Conservation (phyloP, 495 filamentous ascomycete genomes). For the Penicillium riverlandense region DNA sequence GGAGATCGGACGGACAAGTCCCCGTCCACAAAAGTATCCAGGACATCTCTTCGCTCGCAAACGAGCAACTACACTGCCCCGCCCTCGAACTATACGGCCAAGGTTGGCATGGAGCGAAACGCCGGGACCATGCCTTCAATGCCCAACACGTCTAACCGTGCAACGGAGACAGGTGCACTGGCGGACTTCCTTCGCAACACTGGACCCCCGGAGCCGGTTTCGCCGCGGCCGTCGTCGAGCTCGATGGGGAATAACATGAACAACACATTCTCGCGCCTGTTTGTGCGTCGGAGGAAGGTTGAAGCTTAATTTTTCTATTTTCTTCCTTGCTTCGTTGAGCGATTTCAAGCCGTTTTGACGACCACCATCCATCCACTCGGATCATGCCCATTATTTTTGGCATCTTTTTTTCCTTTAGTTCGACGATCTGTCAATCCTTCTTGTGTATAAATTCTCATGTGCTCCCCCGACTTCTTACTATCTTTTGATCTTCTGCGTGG, state of each 20-base stretch:
- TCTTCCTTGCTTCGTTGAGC: slow-evolving; percentile 25
- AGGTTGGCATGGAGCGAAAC: slow-evolving; percentile 31
- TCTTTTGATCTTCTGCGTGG: no score
- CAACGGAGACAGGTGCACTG: slow-evolving; percentile 60
- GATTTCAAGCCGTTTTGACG: slow-evolving; percentile 19
- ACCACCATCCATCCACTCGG: slow-evolving; percentile 18
- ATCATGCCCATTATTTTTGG: slow-evolving; percentile 19
- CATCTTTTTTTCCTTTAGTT: neutral
- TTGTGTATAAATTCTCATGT: neutral
- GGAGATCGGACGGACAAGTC: slow-evolving; percentile 8
- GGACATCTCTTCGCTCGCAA: slow-evolving; percentile 27
- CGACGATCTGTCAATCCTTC: no score
- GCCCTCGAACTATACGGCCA: slow-evolving; percentile 30
- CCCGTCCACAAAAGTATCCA: slow-evolving; percentile 23
- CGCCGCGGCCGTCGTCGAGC: slow-evolving; percentile 7
- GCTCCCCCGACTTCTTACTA: neutral
- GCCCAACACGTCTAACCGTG: slow-evolving; percentile 18
- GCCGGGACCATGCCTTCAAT: slow-evolving; percentile 21
- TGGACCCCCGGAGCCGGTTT: slow-evolving; percentile 52
- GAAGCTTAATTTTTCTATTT: slow-evolving; percentile 17
- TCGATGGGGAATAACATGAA: slow-evolving; percentile 13
- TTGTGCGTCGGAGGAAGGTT: slow-evolving; percentile 36
- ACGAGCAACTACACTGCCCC: slow-evolving; percentile 11
- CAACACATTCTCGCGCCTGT: slow-evolving; percentile 32
- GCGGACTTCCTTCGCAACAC: slow-evolving; percentile 75